Conservation (phyloP, 139 green algal genomes). For the Diplosphaera chodatii region DNA sequence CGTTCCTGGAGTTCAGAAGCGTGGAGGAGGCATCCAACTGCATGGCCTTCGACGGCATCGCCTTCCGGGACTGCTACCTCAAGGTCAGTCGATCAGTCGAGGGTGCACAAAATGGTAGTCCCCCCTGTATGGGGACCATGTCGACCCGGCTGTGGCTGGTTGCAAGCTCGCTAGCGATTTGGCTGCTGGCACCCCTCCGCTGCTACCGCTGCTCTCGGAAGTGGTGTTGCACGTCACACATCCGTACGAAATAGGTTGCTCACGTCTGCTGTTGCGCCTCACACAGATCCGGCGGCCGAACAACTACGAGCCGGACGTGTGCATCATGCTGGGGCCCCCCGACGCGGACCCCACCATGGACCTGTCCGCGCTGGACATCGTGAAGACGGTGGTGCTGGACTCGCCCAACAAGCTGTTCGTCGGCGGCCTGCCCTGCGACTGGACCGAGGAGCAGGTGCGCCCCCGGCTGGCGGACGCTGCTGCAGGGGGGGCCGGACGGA, state of each 20-base stretch:
- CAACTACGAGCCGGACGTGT: slow-evolving; percentile 69
- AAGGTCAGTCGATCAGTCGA: too few species aligned
- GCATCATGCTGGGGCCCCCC: slow-evolving; percentile 65
- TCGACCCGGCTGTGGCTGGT: too few species aligned
- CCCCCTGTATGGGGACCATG: too few species aligned
- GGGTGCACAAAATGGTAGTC: too few species aligned
- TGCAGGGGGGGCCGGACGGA: too few species aligned
- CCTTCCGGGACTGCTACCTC: slow-evolving; percentile 50
- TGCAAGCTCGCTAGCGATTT: too few species aligned
- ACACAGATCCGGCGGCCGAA: slow-evolving; percentile 56
- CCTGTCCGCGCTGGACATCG: slow-evolving; percentile 48
- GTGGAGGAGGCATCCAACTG: slow-evolving; percentile 76
- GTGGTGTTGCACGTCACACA: too few species aligned
- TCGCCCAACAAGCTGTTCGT: slow-evolving; percentile 78
- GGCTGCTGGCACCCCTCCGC: too few species aligned
- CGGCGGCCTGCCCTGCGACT: slow-evolving; percentile 73
- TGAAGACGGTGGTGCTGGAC: slow-evolving; percentile 66
- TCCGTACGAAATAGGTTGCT: too few species aligned
- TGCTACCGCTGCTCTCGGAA: too few species aligned
- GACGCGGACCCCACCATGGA: slow-evolving; percentile 64
- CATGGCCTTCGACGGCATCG: slow-evolving; percentile 72
- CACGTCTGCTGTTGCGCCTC: too few species aligned
- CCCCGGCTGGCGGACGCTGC: too few species aligned
- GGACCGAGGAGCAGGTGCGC: slow-evolving; percentile 53
- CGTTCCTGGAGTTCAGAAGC: slow-evolving; percentile 64